Percentiles rank a stretch among this genome's conserved stretches.
These are phyloP conservation scores for Arabidopsis thaliana DNA, from an alignment of 345 rosid genomes.

Conservation along the genomic window TAIR10.1 NC_003071.7:11823001-11823500, in stretches of 20 bases:
- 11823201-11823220: constrained; percentile 66
- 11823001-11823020: constrained; percentile 75
- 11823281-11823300: not conserved
- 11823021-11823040: constrained; percentile 73
- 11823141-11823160: constrained; percentile 71
- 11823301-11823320: not conserved
- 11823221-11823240: constrained; percentile 73
- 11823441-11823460: constrained; percentile 3
- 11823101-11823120: constrained; percentile 10
- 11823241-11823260: constrained; percentile 53
- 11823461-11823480: constrained; percentile 23
- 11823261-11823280: constrained; percentile 12
- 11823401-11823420: constrained; percentile 72
- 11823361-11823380: constrained; percentile 89
- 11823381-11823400: constrained; percentile 68
- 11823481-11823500: constrained; percentile 53
- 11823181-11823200: constrained; percentile 71
- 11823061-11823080: constrained; percentile 18
- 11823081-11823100: constrained; percentile 24
- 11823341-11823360: constrained; percentile 86
- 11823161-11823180: constrained; percentile 66
- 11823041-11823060: constrained; percentile 86
- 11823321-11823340: constrained; percentile 83
- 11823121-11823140: constrained; percentile 60
- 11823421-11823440: constrained; percentile 4